These are phyloP conservation scores for Amanita molliuscula DNA, from an alignment of 768 basidiomycete genomes.

Conservation along the genomic window DNA sequence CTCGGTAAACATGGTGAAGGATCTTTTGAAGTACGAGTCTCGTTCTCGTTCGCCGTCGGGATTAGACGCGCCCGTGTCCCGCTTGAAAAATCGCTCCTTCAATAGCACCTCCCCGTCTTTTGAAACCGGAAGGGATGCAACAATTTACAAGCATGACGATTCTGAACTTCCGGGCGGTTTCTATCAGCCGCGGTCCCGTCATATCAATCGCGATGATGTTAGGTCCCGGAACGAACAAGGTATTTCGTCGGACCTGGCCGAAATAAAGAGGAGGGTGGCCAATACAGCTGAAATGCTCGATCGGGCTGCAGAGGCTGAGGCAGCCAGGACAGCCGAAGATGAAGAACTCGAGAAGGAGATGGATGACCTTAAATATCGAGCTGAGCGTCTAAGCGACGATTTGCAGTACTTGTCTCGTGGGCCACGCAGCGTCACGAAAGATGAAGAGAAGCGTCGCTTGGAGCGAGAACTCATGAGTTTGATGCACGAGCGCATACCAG, in stretches of 20 bases:
- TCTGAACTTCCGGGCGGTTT: constrained; percentile 47
- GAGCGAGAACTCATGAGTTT: constrained; percentile 82
- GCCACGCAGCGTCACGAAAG: constrained; percentile 58
- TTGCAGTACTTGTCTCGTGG: constrained; percentile 79
- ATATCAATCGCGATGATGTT: constrained; percentile 77
- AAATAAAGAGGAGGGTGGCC: constrained; percentile 76
- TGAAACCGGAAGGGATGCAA: constrained; percentile 70
- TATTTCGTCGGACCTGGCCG: constrained; percentile 61
- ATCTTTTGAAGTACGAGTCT: constrained; percentile 79
- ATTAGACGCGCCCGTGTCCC: constrained; percentile 44
- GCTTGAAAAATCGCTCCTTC: constrained; percentile 65
- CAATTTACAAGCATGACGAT: constrained; percentile 81
- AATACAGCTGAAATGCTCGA: constrained; percentile 79
- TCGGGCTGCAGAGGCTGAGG: constrained; percentile 52
- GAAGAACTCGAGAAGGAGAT: constrained; percentile 88
- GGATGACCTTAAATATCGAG: constrained; percentile 75
- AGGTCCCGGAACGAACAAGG: constrained; percentile 62
- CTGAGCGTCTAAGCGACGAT: constrained; percentile 83
- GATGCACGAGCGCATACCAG: constrained; percentile 87
- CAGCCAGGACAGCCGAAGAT: constrained; percentile 62
- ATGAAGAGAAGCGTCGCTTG: constrained; percentile 76
- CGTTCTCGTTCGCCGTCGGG: constrained; percentile 57
- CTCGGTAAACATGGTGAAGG: constrained; percentile 84
- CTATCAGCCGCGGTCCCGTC: constrained; percentile 75
- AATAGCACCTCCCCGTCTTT: constrained; percentile 38